phyloP scores from a whole-genome alignment of 208 protist genomes.

The Leishmania amazonensis region DNA sequence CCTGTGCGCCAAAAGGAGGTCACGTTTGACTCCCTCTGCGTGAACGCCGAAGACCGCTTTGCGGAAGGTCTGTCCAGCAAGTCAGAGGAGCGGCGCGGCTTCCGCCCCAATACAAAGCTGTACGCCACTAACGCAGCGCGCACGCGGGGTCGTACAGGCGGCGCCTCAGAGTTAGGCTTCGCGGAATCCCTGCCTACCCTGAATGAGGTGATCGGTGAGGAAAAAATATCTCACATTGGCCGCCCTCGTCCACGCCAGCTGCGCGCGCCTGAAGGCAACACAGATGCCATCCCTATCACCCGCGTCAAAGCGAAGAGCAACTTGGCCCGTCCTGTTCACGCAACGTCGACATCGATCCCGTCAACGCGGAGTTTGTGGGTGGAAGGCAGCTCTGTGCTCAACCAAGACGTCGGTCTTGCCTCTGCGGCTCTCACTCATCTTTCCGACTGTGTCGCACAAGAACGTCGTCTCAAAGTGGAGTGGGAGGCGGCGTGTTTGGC shows the following conservation, averaged over 20 bases:
- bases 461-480: constrained; percentile 66
- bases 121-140: constrained; percentile 13
- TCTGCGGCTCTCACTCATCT: constrained; percentile 54
- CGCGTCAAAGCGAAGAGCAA: background rate
- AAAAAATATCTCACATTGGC: constrained; percentile 4
- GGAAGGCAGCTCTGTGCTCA: constrained; percentile 73
- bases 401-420: constrained; percentile 42
- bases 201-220: constrained; percentile 4
- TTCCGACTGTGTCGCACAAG: constrained; percentile 54
- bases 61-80: constrained; percentile 9
- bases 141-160: constrained; percentile 3
- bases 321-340: background rate
- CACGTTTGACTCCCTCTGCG: constrained; percentile 40
- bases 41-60: constrained; percentile 26
- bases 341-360: background rate
- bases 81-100: constrained; percentile 32
- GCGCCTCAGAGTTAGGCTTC: constrained; percentile 9
- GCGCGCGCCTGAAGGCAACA: constrained; percentile 14
- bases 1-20: constrained; percentile 63
- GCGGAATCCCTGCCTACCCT: constrained; percentile 10
- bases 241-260: constrained; percentile 11
- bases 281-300: background rate
- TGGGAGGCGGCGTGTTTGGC: constrained; percentile 48
- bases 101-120: constrained; percentile 24
- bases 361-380: constrained; percentile 52